A percentile compares a stretch with the other conserved stretches of the same genome.
phyloP scores from a whole-genome alignment of 2,329 filamentous ascomycete species.

The Arachnopeziza araneosa region DNA sequence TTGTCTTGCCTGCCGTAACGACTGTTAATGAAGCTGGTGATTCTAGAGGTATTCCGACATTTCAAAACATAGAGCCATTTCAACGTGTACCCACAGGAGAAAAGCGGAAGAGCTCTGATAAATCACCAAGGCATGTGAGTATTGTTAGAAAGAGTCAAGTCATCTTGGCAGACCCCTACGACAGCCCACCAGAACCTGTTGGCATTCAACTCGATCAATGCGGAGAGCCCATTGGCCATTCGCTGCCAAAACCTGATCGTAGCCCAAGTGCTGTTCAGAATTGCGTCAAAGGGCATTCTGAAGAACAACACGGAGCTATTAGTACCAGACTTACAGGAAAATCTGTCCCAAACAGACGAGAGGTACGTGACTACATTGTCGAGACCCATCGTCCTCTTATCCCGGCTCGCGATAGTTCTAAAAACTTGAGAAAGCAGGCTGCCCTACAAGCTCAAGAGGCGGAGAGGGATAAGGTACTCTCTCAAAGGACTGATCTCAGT shows the following conservation, averaged over 20 bases:
- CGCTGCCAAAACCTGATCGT: not conserved
- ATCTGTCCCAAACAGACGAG: slow-evolving; percentile 17
- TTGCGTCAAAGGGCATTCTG: slow-evolving; percentile 13
- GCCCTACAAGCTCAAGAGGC: not conserved
- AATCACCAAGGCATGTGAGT: slow-evolving; percentile 16
- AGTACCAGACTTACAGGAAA: slow-evolving; percentile 15
- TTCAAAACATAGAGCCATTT: slow-evolving; percentile 11
- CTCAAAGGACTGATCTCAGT: not conserved
- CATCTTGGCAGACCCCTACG: not conserved
- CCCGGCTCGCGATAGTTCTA: slow-evolving; percentile 19
- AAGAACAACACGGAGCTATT: slow-evolving; percentile 16
- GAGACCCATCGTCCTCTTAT: slow-evolving; percentile 16
- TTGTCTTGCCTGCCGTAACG: not conserved
- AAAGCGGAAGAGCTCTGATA: slow-evolving; percentile 12
- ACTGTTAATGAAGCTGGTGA: not conserved
- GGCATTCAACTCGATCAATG: not conserved
- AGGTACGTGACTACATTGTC: slow-evolving; percentile 23
- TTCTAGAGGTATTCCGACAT: slow-evolving; percentile 1
- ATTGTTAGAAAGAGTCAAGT: not conserved
- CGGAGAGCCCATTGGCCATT: not conserved
- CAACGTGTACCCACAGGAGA: not conserved
- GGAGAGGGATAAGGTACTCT: slow-evolving; percentile 3
- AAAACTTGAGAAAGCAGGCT: slow-evolving; percentile 15
- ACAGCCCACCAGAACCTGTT: not conserved
- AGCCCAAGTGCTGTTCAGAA: not conserved